These are phyloP conservation scores for Solanum etuberosum DNA, from an alignment of 257 asterid species.

Conservation along the genomic window DNA sequence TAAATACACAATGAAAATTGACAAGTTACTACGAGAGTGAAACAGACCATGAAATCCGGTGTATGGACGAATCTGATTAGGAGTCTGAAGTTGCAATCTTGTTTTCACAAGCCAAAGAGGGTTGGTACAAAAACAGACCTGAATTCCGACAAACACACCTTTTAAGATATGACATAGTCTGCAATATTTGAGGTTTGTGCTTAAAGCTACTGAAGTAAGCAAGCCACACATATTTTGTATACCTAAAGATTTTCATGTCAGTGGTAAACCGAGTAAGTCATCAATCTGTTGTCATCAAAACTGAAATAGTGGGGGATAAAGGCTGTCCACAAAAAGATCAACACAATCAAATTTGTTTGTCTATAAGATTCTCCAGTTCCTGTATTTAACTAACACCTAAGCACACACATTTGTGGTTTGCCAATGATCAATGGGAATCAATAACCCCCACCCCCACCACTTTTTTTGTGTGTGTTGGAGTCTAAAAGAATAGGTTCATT, in stretches of 20 bases:
- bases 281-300: background rate
- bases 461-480: background rate
- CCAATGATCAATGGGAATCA: background rate
- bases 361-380: background rate
- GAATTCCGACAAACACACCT: slow-evolving; percentile 8
- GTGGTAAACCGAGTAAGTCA: background rate
- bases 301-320: background rate
- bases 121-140: slow-evolving; percentile 81
- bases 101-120: slow-evolving; percentile 98
- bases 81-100: slow-evolving; percentile 95
- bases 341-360: background rate
- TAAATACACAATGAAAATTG: background rate
- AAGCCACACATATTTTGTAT: background rate
- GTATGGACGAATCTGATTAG: slow-evolving; percentile 59
- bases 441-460: background rate
- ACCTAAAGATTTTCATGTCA: background rate
- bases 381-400: background rate
- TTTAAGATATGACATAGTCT: background rate
- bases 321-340: background rate
- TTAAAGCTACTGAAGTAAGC: background rate
- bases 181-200: background rate
- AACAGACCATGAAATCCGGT: slow-evolving; percentile 82
- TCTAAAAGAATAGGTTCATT: background rate
- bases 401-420: background rate
- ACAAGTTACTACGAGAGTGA: slow-evolving; percentile 5